These are phyloP conservation scores for Aspergillus heteromorphus DNA, from an alignment of 495 filamentous ascomycete genomes.

Conservation along the genomic window DNA sequence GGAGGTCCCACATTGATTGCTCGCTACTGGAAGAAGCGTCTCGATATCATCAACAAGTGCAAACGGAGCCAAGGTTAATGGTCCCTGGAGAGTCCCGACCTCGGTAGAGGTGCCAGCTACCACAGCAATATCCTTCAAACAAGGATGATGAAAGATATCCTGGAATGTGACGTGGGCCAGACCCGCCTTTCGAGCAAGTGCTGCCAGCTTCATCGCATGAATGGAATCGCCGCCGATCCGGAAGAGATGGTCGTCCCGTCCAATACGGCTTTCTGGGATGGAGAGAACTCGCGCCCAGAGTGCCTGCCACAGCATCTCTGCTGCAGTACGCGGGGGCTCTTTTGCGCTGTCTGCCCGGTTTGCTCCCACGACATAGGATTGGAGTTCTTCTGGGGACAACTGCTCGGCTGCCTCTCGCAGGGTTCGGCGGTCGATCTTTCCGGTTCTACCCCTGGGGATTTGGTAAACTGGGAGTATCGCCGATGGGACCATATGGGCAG, in stretches of 20 bases:
- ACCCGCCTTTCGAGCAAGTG: not conserved
- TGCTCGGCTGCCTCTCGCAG: not conserved
- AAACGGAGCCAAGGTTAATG: too few relatives aligned
- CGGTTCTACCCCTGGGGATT: not conserved
- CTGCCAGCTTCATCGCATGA: conserved; percentile 15
- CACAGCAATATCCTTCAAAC: too few relatives aligned
- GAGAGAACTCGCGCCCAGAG: not conserved
- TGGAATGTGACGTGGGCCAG: not conserved
- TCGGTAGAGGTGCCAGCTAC: too few relatives aligned
- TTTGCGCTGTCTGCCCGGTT: not conserved
- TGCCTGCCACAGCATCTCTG: not conserved
- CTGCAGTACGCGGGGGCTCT: not conserved
- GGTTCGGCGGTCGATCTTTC: not conserved
- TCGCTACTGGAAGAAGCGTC: too few relatives aligned
- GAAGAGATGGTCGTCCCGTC: conserved; percentile 7
- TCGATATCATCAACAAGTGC: too few relatives aligned
- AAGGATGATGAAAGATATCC: not conserved
- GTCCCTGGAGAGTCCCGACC: too few relatives aligned
- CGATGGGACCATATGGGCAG: not conserved
- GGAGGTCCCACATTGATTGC: not conserved
- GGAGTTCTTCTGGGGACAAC: not conserved
- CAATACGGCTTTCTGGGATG: not conserved
- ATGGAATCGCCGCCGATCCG: conserved; percentile 19
- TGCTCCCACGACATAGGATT: not conserved
- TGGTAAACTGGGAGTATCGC: not conserved